Percentiles rank a stretch among this genome's conserved stretches.
phyloP scores from a whole-genome alignment of 306 rosid genomes.

The Notholithocarpus densiflorus region DNA sequence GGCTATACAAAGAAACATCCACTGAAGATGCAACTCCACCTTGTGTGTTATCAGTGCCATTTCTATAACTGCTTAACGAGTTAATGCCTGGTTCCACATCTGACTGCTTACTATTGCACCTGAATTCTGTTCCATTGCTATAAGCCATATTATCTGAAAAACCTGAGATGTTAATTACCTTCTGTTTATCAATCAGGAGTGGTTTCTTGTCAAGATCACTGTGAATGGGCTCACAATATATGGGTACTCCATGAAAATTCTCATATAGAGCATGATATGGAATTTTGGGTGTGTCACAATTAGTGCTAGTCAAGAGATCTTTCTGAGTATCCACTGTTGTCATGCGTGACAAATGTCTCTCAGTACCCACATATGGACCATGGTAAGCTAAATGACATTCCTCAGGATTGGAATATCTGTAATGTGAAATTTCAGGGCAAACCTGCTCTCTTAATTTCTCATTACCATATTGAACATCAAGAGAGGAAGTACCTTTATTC shows the following conservation, averaged over 20 bases:
- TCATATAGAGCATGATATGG: background rate
- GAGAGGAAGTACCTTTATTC: background rate
- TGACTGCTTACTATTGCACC: background rate
- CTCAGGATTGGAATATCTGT: background rate
- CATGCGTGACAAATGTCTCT: background rate
- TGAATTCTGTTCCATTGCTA: background rate
- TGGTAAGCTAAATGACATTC: background rate
- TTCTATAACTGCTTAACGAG: background rate
- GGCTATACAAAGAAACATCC: conserved; percentile 10
- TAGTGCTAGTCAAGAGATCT: background rate
- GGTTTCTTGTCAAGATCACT: background rate
- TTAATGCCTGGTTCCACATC: conserved; percentile 1
- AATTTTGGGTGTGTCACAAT: conserved; percentile 6
- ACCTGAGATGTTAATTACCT: background rate
- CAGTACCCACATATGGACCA: background rate
- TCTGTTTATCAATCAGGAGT: background rate
- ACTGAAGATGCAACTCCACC: conserved; percentile 11
- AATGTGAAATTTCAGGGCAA: background rate
- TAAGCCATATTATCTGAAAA: background rate
- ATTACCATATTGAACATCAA: background rate
- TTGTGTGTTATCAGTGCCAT: background rate
- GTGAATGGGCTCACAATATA: conserved; percentile 1
- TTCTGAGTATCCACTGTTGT: conserved; percentile 7
- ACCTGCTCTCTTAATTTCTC: background rate
- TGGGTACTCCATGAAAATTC: background rate